Percentiles rank a stretch among this genome's conserved stretches.
These are phyloP conservation scores for Friedmanniomyces simplex DNA, from an alignment of 495 filamentous ascomycete species.

Conservation along the genomic window DNA sequence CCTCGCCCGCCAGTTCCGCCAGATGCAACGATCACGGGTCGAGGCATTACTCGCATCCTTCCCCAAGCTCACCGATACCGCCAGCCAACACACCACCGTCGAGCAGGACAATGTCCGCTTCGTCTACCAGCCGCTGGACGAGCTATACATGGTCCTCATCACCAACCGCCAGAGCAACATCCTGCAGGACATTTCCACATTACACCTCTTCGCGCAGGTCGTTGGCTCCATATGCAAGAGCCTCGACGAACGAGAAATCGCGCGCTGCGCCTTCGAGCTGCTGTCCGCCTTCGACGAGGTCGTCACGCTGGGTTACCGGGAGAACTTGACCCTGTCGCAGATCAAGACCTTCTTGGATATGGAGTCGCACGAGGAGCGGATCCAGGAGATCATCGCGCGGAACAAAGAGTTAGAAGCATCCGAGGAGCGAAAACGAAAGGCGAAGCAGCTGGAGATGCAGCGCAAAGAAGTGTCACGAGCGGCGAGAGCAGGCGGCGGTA, in stretches of 20 bases:
- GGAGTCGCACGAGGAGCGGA: conserved; percentile 97
- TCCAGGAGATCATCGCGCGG: conserved; percentile 54
- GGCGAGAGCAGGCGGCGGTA: conserved; percentile 31
- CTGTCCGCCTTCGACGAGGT: conserved; percentile 94
- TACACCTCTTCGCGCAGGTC: conserved; percentile 94
- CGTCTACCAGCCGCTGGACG: conserved; percentile 96
- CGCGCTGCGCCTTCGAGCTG: conserved; percentile 88
- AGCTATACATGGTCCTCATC: conserved; percentile 98
- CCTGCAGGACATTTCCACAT: conserved; percentile 94
- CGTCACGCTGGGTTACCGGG: conserved; percentile 86
- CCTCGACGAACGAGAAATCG: conserved; percentile 87
- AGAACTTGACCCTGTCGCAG: conserved; percentile 87
- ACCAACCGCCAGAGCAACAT: conserved; percentile 99
- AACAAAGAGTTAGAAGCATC: conserved; percentile 98
- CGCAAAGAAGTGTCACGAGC: conserved; percentile 75
- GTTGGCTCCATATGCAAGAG: conserved; percentile 93
- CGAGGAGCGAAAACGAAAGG: conserved; percentile 94
- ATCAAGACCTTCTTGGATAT: conserved; percentile 99
- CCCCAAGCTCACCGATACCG: conserved; percentile 88
- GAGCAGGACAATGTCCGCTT: conserved; percentile 99
- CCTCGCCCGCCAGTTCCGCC: conserved; percentile 89
- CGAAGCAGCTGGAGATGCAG: conserved; percentile 96
- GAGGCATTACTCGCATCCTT: conserved; percentile 94
- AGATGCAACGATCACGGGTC: conserved; percentile 90
- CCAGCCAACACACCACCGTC: conserved; percentile 92